A percentile compares a stretch with the other conserved stretches of the same genome.
Evolutionary conservation across 2,329 filamentous ascomycete species (phyloP).

Genomic region (Monosporascus sp.): DNA sequence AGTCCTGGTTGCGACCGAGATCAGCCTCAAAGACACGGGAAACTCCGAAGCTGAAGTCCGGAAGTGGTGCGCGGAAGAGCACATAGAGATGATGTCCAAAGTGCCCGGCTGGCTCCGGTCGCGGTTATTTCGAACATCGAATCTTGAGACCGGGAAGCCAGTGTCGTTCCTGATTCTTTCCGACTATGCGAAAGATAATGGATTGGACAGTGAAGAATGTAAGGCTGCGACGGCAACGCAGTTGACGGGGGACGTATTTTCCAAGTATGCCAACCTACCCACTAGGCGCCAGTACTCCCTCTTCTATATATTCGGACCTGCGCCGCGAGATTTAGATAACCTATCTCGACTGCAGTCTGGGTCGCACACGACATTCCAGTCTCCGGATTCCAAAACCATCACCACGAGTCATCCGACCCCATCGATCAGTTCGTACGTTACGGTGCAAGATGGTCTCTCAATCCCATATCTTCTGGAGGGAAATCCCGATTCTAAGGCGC

Average conservation of each 20-base stretch:
- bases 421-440: conserved; percentile 62
- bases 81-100: conserved; percentile 64
- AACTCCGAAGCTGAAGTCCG: conserved; percentile 48
- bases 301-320: conserved; percentile 76
- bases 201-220: conserved; percentile 59
- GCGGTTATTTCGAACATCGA: conserved; percentile 63
- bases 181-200: conserved; percentile 65
- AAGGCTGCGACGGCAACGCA: conserved; percentile 58
- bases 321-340: conserved; percentile 60
- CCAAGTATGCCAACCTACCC: conserved; percentile 52
- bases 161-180: conserved; percentile 63
- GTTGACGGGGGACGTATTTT: conserved; percentile 55
- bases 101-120: conserved; percentile 76
- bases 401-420: conserved; percentile 49
- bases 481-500: conserved; percentile 58
- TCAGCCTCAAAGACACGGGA: conserved; percentile 48
- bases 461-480: conserved; percentile 76
- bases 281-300: conserved; percentile 60
- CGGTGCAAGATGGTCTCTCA: conserved; percentile 60
- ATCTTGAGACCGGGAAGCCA: conserved; percentile 45
- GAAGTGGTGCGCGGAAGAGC: conserved; percentile 72
- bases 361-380: conserved; percentile 43
- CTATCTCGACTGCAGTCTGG: conserved; percentile 44
- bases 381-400: conserved; percentile 48
- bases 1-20: conserved; percentile 57